Conservation (phyloP, 495 filamentous ascomycete species). For the Hypoxylon fuscum region DNA sequence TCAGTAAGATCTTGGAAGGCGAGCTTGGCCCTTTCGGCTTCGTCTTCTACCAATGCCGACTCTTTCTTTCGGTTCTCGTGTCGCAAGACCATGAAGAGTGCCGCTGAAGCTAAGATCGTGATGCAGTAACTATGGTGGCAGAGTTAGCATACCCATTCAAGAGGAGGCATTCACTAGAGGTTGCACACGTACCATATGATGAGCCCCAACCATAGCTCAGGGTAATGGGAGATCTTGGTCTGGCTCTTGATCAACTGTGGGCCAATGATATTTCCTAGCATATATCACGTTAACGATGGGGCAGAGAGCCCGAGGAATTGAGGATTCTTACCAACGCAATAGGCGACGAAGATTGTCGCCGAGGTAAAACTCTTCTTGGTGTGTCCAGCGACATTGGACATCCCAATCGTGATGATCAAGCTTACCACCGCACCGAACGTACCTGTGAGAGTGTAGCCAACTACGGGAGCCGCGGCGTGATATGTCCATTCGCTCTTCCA, state of each 20-base stretch:
- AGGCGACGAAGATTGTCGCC: conserved; percentile 76
- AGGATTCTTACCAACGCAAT: conserved; percentile 65
- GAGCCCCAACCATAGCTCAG: conserved; percentile 72
- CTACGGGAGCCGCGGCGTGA: conserved; percentile 68
- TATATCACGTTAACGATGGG: conserved; percentile 5
- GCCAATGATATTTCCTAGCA: conserved; percentile 65
- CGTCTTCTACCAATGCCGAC: conserved; percentile 59
- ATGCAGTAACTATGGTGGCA: conserved; percentile 67
- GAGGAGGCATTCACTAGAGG: neutral
- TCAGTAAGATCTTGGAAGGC: conserved; percentile 81
- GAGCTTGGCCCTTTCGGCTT: conserved; percentile 67
- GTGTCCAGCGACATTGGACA: conserved; percentile 77
- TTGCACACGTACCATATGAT: conserved; percentile 69
- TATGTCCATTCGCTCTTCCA: conserved; percentile 75
- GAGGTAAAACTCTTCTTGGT: conserved; percentile 82
- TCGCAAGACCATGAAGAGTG: conserved; percentile 65
- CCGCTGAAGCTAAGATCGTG: conserved; percentile 63
- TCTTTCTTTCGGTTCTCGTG: conserved; percentile 65
- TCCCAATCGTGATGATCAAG: conserved; percentile 72
- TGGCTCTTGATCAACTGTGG: conserved; percentile 73
- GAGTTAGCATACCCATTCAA: conserved; percentile 4
- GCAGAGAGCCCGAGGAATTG: conserved; percentile 45
- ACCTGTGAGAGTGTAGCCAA: conserved; percentile 74
- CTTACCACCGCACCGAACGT: conserved; percentile 74
- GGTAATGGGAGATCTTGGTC: conserved; percentile 71